These are phyloP conservation scores for Phytophthora rubi DNA, from an alignment of 352 stramenopile genomes.

Conservation along the genomic window DNA sequence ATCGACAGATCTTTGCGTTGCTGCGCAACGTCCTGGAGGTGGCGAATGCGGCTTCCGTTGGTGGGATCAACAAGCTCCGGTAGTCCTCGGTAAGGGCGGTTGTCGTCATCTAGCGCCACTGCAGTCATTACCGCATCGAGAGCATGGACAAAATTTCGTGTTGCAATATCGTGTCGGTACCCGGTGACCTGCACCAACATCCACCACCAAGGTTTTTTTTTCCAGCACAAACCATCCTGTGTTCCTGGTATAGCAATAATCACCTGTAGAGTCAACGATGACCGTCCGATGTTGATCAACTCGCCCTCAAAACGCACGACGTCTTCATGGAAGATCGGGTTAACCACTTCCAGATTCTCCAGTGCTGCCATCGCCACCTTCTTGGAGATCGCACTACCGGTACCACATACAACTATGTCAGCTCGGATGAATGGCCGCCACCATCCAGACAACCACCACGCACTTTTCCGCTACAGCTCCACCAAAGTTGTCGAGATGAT, in stretches of 20 bases:
- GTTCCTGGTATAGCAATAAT: background rate
- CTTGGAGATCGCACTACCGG: slow-evolving; percentile 21
- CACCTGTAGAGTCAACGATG: slow-evolving; percentile 46
- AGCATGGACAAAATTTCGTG: slow-evolving; percentile 35
- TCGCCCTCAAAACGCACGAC: slow-evolving; percentile 49
- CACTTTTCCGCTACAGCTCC: slow-evolving; percentile 48
- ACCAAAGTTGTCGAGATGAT: slow-evolving; percentile 55
- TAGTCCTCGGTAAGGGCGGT: slow-evolving; percentile 29
- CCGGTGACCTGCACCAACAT: slow-evolving; percentile 24
- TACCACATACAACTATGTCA: background rate
- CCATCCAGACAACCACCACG: background rate
- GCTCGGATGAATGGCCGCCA: background rate
- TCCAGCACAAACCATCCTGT: background rate
- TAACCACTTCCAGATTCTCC: slow-evolving; percentile 43
- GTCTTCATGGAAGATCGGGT: slow-evolving; percentile 46
- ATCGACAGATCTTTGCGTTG: slow-evolving; percentile 34
- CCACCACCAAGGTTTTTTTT: background rate
- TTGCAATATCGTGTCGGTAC: slow-evolving; percentile 41
- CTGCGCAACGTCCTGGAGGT: slow-evolving; percentile 24
- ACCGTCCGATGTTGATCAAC: slow-evolving; percentile 43
- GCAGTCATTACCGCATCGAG: slow-evolving; percentile 50
- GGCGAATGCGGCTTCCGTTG: slow-evolving; percentile 13
- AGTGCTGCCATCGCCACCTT: slow-evolving; percentile 26
- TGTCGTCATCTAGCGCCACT: slow-evolving; percentile 48
- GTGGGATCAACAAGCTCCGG: slow-evolving; percentile 36